These are phyloP conservation scores for Syzygium aromaticum DNA, from an alignment of 345 rosid species.

Conservation along the genomic window DNA sequence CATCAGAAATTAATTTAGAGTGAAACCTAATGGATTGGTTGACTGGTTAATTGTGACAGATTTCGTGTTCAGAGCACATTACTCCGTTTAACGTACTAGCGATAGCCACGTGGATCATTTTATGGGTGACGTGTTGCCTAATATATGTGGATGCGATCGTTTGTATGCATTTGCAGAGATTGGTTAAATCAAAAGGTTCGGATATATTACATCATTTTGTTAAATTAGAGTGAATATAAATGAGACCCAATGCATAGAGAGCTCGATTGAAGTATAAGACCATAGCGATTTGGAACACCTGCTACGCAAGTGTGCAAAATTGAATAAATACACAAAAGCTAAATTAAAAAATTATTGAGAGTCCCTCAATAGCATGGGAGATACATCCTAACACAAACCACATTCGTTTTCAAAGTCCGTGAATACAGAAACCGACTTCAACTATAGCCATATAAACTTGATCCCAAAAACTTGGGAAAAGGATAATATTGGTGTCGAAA, in stretches of 20 bases:
- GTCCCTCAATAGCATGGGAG: neutral
- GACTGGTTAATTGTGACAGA: neutral
- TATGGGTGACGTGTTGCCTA: neutral
- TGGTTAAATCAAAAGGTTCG: neutral
- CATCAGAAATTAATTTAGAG: neutral
- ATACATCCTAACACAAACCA: neutral
- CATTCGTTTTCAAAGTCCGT: neutral
- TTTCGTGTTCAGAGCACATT: neutral
- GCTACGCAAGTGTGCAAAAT: neutral
- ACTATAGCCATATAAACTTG: neutral
- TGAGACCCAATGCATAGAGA: neutral
- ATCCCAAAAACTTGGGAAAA: neutral
- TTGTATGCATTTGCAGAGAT: neutral
- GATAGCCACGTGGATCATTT: neutral
- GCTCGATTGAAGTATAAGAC: too few relatives aligned
- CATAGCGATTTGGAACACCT: too few relatives aligned
- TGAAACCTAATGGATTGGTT: neutral
- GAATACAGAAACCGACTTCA: neutral
- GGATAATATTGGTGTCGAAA: neutral
- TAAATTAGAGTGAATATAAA: neutral
- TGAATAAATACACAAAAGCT: neutral
- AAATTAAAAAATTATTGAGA: neutral
- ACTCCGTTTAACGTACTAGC: neutral
- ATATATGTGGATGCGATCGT: neutral
- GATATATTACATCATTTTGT: neutral